Base-by-base conservation (phyloP, 1,284 basidiomycete species). In the Ceratobasidium sp. region DNA sequence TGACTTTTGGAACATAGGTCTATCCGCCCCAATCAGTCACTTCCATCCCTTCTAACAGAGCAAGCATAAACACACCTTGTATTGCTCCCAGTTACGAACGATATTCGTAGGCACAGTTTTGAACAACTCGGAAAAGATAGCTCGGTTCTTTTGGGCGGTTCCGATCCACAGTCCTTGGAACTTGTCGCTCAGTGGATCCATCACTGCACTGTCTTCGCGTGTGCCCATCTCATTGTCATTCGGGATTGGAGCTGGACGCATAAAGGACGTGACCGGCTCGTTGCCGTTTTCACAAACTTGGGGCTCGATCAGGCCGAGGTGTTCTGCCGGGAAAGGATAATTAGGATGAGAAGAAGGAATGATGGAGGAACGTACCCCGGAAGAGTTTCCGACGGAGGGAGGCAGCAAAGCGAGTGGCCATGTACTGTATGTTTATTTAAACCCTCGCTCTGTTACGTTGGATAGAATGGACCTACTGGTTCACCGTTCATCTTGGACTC, bases 41-140 rank as follows among this genome's bases (percentile, higher is more conserved):
- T 14, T 18, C 14, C 57, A 3, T 30, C 28, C n/a, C n/a, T n/a
- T n/a, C n/a, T n/a, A n/a, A n/a, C n/a, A n/a, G n/a, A n/a, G n/a
- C n/a, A 9, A 75, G 73, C 8, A 75, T 73, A 18, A 77, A 18
- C 88, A 78, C 76, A 91, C 91, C 73, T 89, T 88, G 79, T 96
- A 97, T 5, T 88, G 85, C 26, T 85, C 83, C 93, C 92, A 95
- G 73, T 84, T 85, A 76, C 88, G 84, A 67, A 96, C 91, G 32
- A 90, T 81, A 79, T 96, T 92, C 26, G 88, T 90, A 0, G 96
- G 95, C 6, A 96, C 88, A 62, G 90, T 88, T 46, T 88, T 85
- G 85, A 96, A 96, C 64, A 96, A 80, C 79, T 95, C 91, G 2
- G 89, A 88, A 77, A 92, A 96, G 72, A 93, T 84, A 77, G 91